Conservation (phyloP, 306 rosid genomes). For the Trifolium fragiferum region DNA sequence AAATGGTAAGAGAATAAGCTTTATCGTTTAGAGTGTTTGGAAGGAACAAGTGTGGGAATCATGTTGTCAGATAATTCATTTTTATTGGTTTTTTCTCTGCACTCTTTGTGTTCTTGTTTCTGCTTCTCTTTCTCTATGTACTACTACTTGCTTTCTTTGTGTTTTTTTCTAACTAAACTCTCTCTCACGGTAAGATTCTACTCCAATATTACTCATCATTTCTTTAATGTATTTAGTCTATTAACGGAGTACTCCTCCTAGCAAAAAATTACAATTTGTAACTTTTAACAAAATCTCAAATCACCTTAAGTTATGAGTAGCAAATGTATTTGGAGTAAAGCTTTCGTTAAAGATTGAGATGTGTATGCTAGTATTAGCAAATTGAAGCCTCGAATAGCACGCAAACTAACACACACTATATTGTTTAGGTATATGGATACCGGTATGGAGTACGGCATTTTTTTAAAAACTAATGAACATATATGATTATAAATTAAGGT, state of each 20-base stretch:
- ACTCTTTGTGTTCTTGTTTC: slow-evolving; percentile 25
- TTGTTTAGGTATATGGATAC: slow-evolving; percentile 45
- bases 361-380: slow-evolving; percentile 13
- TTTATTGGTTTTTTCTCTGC: slow-evolving; percentile 43
- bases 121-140: slow-evolving; percentile 4
- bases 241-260: too few relatives aligned
- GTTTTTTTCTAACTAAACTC: slow-evolving; percentile 47
- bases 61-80: slow-evolving; percentile 57
- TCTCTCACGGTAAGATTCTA: slow-evolving; percentile 67
- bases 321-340: too few relatives aligned
- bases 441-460: too few relatives aligned
- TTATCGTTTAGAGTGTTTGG: slow-evolving; percentile 86
- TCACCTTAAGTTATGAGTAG: too few relatives aligned
- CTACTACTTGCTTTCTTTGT: slow-evolving; percentile 19
- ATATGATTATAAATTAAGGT: too few relatives aligned
- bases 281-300: too few relatives aligned
- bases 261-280: too few relatives aligned
- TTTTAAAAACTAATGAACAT: too few relatives aligned
- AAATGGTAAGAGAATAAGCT: slow-evolving; percentile 45
- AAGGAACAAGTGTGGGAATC: slow-evolving; percentile 89
- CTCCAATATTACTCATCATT: slow-evolving; percentile 41
- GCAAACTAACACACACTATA: slow-evolving; percentile 48
- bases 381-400: slow-evolving; percentile 51
- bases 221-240: too few relatives aligned
- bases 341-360: neutral